phyloP scores from a whole-genome alignment of 805 yeast species.

The Lipomyces kockii region DNA sequence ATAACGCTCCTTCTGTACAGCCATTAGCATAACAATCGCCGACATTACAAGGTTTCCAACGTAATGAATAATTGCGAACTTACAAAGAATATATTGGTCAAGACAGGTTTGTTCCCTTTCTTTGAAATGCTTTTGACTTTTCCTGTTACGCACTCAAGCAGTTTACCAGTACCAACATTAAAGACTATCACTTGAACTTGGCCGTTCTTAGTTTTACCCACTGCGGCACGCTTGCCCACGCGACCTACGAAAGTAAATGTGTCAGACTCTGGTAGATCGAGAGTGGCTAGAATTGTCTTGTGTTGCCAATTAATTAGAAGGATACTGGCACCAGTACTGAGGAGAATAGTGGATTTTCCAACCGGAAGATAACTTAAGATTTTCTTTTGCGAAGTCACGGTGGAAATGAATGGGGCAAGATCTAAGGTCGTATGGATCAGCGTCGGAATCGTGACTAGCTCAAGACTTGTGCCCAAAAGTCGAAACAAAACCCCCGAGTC shows the following conservation, averaged over 20 bases:
- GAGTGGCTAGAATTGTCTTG: conserved; percentile 22
- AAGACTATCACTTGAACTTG: conserved; percentile 22
- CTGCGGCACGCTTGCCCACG: conserved; percentile 27
- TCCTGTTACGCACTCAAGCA: conserved; percentile 33
- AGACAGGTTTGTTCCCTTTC: not conserved
- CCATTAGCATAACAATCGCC: not conserved
- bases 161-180: conserved; percentile 25
- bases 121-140: conserved; percentile 16
- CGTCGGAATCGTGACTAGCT: conserved; percentile 24
- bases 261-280: conserved; percentile 11
- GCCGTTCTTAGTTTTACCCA: conserved; percentile 22
- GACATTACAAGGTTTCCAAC: not conserved
- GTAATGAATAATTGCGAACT: not conserved
- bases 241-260: conserved; percentile 13
- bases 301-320: conserved; percentile 30
- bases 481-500: conserved; percentile 28
- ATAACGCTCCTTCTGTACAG: conserved; percentile 7
- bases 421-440: conserved; percentile 17
- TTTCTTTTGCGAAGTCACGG: not conserved
- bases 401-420: conserved; percentile 10
- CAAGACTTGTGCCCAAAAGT: conserved; percentile 12
- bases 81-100: conserved; percentile 26
- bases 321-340: conserved; percentile 23
- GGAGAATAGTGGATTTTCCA: conserved; percentile 24
- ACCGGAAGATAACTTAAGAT: conserved; percentile 19